A percentile compares a stretch with the other conserved stretches of the same genome.
Conservation (phyloP, 2,329 filamentous ascomycete species). For the Neonectria hederae region DNA sequence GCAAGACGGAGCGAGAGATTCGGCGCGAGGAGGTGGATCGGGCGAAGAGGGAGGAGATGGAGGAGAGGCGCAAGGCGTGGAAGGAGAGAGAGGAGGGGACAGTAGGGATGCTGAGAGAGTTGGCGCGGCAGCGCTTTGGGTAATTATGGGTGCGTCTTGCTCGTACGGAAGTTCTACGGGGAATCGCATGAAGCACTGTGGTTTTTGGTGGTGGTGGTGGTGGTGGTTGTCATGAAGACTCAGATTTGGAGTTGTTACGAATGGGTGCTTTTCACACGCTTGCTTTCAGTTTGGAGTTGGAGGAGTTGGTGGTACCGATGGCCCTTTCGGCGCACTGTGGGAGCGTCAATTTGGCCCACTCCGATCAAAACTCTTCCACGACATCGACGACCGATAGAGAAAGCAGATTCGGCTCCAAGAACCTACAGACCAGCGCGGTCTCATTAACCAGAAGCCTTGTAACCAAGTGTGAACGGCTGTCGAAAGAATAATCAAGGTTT, state of each 20-base stretch:
- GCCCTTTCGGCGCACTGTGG: slow-evolving; percentile 40
- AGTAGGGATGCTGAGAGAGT: slow-evolving; percentile 79
- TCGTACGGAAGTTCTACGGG: neutral
- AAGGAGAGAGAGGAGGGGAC: slow-evolving; percentile 83
- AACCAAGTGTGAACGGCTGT: neutral
- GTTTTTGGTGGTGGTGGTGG: too few relatives aligned
- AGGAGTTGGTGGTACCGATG: neutral
- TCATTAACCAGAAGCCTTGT: neutral
- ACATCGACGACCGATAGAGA: slow-evolving; percentile 25
- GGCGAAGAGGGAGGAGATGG: slow-evolving; percentile 80
- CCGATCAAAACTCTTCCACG: slow-evolving; percentile 43
- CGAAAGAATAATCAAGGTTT: neutral
- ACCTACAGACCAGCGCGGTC: slow-evolving; percentile 12
- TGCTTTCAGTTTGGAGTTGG: neutral
- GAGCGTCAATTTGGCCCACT: slow-evolving; percentile 41
- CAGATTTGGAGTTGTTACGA: neutral
- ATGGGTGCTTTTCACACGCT: neutral
- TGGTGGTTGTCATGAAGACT: neutral
- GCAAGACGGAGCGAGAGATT: slow-evolving; percentile 86
- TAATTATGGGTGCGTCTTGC: slow-evolving; percentile 38
- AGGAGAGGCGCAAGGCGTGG: slow-evolving; percentile 76
- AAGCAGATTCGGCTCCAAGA: slow-evolving; percentile 3
- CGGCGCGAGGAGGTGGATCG: slow-evolving; percentile 81
- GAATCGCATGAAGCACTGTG: neutral
- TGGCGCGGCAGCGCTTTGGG: slow-evolving; percentile 84